phyloP scores from a whole-genome alignment of 768 basidiomycete species.

The Symmetrospora coprosmae region DNA sequence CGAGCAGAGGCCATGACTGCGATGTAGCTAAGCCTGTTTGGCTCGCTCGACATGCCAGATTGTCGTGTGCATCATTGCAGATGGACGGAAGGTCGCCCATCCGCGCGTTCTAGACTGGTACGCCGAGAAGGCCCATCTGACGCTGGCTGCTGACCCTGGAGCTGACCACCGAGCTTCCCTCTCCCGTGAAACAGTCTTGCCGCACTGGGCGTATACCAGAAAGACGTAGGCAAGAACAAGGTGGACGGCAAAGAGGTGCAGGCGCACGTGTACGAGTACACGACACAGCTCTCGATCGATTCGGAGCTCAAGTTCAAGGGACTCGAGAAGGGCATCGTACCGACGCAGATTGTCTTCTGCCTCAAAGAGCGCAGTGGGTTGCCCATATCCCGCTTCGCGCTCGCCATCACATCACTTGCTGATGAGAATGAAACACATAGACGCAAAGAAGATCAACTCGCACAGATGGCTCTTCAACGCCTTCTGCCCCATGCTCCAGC shows the following conservation, averaged over 20 bases:
- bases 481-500: conserved; percentile 46
- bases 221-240: conserved; percentile 31
- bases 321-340: conserved; percentile 74
- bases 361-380: conserved; percentile 47
- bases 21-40: neutral
- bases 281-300: conserved; percentile 86
- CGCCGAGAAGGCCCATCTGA: neutral
- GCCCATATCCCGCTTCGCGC: conserved; percentile 43
- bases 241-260: conserved; percentile 56
- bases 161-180: neutral
- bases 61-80: conserved; percentile 39
- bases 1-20: no score
- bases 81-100: conserved; percentile 39
- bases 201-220: conserved; percentile 40
- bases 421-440: conserved; percentile 50
- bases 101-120: conserved; percentile 51
- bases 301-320: conserved; percentile 74
- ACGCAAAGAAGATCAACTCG: conserved; percentile 90
- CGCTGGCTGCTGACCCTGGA: neutral
- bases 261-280: conserved; percentile 49
- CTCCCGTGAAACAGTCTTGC: conserved; percentile 50
- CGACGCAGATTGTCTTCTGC: conserved; percentile 65
- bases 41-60: no score
- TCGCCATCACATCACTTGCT: conserved; percentile 43
- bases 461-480: conserved; percentile 80